Percentiles rank a stretch among this genome's conserved stretches.
Evolutionary conservation across 2,329 filamentous ascomycete species (phyloP).

Genomic region (Cladosporium cucumerinum): DNA sequence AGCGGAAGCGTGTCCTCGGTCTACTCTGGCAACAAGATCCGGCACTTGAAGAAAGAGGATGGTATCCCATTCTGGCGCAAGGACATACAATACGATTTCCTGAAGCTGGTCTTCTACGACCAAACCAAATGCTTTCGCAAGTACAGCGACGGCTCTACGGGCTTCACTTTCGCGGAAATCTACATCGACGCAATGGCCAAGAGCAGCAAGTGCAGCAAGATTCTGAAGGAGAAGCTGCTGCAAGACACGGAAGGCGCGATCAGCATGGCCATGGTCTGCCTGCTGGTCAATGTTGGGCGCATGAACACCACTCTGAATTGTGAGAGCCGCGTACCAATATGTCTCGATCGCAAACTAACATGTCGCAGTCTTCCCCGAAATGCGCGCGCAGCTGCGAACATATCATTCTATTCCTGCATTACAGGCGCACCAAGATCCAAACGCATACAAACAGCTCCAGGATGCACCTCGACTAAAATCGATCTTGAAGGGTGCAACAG

Average conservation of each 20-base stretch:
- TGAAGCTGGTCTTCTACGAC: slow-evolving; percentile 76
- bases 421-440: slow-evolving; percentile 90
- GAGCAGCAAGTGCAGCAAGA: slow-evolving; percentile 98
- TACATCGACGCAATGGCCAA: slow-evolving; percentile 98
- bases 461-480: slow-evolving; percentile 95
- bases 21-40: slow-evolving; percentile 71
- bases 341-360: slow-evolving; percentile 20
- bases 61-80: slow-evolving; percentile 81
- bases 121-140: slow-evolving; percentile 79
- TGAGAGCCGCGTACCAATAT: slow-evolving; percentile 45
- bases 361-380: slow-evolving; percentile 86
- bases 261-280: slow-evolving; percentile 98
- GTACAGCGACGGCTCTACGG: slow-evolving; percentile 76
- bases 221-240: slow-evolving; percentile 91
- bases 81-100: slow-evolving; percentile 86
- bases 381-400: slow-evolving; percentile 94
- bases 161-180: slow-evolving; percentile 79
- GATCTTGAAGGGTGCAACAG: slow-evolving; percentile 92
- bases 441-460: slow-evolving; percentile 96
- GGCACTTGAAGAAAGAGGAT: slow-evolving; percentile 84
- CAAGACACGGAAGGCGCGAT: slow-evolving; percentile 89
- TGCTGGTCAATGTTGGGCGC: slow-evolving; percentile 92
- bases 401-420: slow-evolving; percentile 97
- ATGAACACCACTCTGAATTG: slow-evolving; percentile 99
- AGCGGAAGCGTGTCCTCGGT: slow-evolving; percentile 65